Evolutionary conservation across 208 protist genomes (phyloP), one percentile per base, ranked within the genome.

Genomic region (Herpetomonas samuelpessoai): DNA sequence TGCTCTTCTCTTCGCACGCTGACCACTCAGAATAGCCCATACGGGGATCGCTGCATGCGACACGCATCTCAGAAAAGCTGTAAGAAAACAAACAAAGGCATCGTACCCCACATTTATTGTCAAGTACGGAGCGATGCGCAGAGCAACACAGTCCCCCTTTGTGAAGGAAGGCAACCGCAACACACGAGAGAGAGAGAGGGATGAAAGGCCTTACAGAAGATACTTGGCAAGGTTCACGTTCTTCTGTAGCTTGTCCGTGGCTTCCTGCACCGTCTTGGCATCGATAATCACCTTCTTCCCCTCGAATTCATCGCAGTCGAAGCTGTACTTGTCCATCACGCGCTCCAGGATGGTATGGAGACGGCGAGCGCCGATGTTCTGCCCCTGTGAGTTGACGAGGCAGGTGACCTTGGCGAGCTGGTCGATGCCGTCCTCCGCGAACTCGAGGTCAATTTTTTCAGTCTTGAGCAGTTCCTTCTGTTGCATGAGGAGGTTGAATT

Each of bases 291-390:
- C 68, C 53, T 63, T 93, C 64, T 93, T 83, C 2, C 81, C 77
- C 26, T 77, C 86, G 68, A 86, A 92, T 19, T 91, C 73, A 27
- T 94, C 86, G 31, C 85, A 92, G 57, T 94, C 76, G 57, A 96
- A 97, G 62, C 88, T 94, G 74, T 98, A 88, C 27, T 97, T 81
- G 62, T 98, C 96, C 68, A 99, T 83, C 16, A 98, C 95, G 24
- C 88, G 83, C 76, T 98, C 96, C 45, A 98, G 75, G 28, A 99
- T 79, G 3, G 97, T 98, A 78, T 98, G 88, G 4, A 99, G 86
- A 35, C 98, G 81, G 26, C 98, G 80, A 1, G 97, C 97, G 25
- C 98, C 98, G 62, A 99, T 98, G 68, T 99, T 98, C 65, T 99
- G 96, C 18, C 96, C 87, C 47, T 96, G 94, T 22, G 71, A 62